Evolutionary conservation across 352 stramenopile species (phyloP).

Genomic region (Globisporangium cystogenes): DNA sequence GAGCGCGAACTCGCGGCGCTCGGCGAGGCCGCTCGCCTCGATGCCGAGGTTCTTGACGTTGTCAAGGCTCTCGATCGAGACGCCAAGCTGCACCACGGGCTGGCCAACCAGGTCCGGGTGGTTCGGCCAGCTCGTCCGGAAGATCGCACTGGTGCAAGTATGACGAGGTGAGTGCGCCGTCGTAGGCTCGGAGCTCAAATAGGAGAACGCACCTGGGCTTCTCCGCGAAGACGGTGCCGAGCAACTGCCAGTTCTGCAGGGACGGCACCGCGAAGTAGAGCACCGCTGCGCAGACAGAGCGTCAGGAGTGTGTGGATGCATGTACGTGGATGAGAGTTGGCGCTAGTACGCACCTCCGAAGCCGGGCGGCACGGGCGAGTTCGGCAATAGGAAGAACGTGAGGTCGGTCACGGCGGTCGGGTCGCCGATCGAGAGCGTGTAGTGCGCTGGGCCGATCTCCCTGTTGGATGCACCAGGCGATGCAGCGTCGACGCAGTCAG

Average conservation of each 20-base stretch:
- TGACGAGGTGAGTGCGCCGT: no score
- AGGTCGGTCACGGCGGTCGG: slow-evolving; percentile 56
- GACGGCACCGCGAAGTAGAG: slow-evolving; percentile 68
- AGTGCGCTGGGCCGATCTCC: slow-evolving; percentile 57
- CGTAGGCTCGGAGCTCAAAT: no score
- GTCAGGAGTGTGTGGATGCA: no score
- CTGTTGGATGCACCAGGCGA: slow-evolving; percentile 16
- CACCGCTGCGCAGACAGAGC: slow-evolving; percentile 23
- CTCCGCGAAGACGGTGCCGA: slow-evolving; percentile 66
- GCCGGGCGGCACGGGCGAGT: slow-evolving; percentile 48
- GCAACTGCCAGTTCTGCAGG: slow-evolving; percentile 63
- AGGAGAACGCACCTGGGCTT: slow-evolving; percentile 34
- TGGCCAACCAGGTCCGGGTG: slow-evolving; percentile 55
- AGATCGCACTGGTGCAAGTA: slow-evolving; percentile 63
- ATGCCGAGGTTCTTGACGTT: slow-evolving; percentile 77
- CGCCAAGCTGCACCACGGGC: slow-evolving; percentile 53
- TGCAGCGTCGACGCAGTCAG: no score
- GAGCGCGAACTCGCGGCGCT: slow-evolving; percentile 81
- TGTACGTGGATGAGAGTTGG: slow-evolving; percentile 3
- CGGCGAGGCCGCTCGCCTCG: slow-evolving; percentile 46
- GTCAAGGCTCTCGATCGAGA: slow-evolving; percentile 68
- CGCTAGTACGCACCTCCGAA: slow-evolving; percentile 30
- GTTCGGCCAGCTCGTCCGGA: slow-evolving; percentile 58
- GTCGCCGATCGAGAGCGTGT: slow-evolving; percentile 54
- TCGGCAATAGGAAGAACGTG: slow-evolving; percentile 69